phyloP scores from a whole-genome alignment of 1,284 basidiomycete species.

The Pseudozyma hubeiensis region DNA sequence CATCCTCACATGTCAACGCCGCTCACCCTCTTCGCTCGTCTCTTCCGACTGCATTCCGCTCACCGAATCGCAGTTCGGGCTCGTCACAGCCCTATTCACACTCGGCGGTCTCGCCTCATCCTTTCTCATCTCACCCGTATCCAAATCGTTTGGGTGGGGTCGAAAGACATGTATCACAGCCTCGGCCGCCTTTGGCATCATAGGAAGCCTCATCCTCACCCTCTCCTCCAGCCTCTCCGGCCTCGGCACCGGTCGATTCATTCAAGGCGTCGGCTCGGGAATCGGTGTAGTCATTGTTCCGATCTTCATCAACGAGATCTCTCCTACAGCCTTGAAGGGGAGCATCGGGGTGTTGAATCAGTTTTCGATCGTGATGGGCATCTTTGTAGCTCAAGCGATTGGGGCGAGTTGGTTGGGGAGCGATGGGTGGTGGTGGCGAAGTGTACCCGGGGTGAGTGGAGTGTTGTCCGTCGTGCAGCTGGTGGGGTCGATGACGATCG shows the following conservation, averaged over 20 bases:
- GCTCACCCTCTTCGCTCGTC: conserved; percentile 18
- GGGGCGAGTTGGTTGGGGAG: conserved; percentile 65
- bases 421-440: conserved; percentile 63
- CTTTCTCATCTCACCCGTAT: conserved; percentile 40
- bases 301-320: conserved; percentile 84
- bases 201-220: conserved; percentile 32
- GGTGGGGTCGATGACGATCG: conserved; percentile 51
- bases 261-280: conserved; percentile 83
- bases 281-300: conserved; percentile 87
- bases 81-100: conserved; percentile 85
- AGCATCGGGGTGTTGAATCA: conserved; percentile 83
- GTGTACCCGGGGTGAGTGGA: conserved; percentile 66
- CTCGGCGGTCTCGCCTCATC: conserved; percentile 83
- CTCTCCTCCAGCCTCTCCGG: conserved; percentile 7
- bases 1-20: conserved; percentile 45
- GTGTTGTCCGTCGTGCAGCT: conserved; percentile 67
- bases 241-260: conserved; percentile 69
- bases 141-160: conserved; percentile 32
- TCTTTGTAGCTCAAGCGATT: conserved; percentile 69
- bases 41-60: conserved; percentile 45
- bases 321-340: conserved; percentile 79
- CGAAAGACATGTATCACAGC: conserved; percentile 31
- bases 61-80: conserved; percentile 73
- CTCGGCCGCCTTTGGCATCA: conserved; percentile 28
- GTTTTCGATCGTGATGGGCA: conserved; percentile 64